Conservation (phyloP, 441 rosid species). For the Pelargonium australe region DNA sequence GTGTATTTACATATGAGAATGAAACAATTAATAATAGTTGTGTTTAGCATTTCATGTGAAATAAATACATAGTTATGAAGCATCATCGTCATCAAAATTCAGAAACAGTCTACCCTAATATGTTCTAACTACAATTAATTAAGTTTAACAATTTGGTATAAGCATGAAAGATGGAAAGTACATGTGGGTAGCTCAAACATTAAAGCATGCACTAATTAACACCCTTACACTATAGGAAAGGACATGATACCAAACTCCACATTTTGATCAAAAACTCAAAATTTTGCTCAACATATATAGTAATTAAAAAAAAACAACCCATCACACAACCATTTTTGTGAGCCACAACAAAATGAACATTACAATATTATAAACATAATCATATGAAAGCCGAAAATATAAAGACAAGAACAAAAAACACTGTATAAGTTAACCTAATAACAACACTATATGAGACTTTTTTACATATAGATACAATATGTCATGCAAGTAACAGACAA, state of each 20-base stretch:
- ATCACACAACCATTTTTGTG: background rate
- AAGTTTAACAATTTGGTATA: background rate
- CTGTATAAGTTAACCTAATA: too few relatives aligned
- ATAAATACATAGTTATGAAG: background rate
- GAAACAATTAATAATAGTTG: background rate
- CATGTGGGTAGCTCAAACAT: background rate
- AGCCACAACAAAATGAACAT: background rate
- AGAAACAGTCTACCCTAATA: background rate
- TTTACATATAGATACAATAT: background rate
- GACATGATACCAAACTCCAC: conserved; percentile 1
- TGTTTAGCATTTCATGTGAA: background rate
- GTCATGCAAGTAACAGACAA: conserved; percentile 3
- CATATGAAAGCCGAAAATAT: background rate
- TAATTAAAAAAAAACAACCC: too few relatives aligned
- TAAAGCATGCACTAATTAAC: background rate
- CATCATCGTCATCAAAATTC: background rate
- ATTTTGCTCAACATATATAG: background rate
- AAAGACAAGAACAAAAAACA: background rate
- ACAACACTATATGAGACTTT: background rate
- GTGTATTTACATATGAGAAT: background rate
- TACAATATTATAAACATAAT: background rate
- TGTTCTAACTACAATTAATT: background rate
- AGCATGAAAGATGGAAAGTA: background rate
- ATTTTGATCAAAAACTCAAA: background rate
- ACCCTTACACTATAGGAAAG: background rate